Conservation (phyloP, 140 eudicot genomes). For the Anethum foeniculum region DNA sequence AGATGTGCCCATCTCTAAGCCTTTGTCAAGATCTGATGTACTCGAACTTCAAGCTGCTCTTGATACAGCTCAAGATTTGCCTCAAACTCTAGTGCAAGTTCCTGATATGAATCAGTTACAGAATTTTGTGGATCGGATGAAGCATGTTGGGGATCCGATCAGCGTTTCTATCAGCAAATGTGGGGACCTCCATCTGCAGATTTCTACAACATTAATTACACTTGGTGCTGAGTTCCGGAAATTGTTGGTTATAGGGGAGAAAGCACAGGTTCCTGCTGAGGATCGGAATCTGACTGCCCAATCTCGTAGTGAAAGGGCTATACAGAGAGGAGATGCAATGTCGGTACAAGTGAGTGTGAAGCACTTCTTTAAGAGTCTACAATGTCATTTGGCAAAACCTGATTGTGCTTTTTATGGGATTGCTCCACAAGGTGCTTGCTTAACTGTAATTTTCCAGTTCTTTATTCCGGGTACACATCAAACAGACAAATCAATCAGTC, state of each 20-base stretch:
- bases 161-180: conserved; percentile 55
- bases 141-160: conserved; percentile 75
- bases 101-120: conserved; percentile 68
- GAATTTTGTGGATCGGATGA: conserved; percentile 69
- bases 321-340: conserved; percentile 68
- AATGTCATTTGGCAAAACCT: conserved; percentile 82
- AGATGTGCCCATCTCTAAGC: conserved; percentile 89
- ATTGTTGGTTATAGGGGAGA: conserved; percentile 69
- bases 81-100: conserved; percentile 61
- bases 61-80: conserved; percentile 69
- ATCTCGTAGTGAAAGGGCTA: conserved; percentile 45
- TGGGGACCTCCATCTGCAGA: conserved; percentile 74
- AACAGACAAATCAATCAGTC: conserved; percentile 78
- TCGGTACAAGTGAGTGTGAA: conserved; percentile 82
- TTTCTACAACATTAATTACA: conserved; percentile 61
- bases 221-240: conserved; percentile 81
- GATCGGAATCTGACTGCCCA: conserved; percentile 53
- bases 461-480: conserved; percentile 76
- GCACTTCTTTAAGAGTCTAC: conserved; percentile 80
- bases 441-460: conserved; percentile 83
- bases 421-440: conserved; percentile 64
- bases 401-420: conserved; percentile 91
- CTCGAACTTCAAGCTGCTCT: conserved; percentile 72
- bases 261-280: conserved; percentile 37
- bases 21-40: conserved; percentile 68